Percentiles rank a stretch among this genome's conserved stretches.
Evolutionary conservation across 352 stramenopile genomes (phyloP).

Genomic region (Globisporangium nunn): DNA sequence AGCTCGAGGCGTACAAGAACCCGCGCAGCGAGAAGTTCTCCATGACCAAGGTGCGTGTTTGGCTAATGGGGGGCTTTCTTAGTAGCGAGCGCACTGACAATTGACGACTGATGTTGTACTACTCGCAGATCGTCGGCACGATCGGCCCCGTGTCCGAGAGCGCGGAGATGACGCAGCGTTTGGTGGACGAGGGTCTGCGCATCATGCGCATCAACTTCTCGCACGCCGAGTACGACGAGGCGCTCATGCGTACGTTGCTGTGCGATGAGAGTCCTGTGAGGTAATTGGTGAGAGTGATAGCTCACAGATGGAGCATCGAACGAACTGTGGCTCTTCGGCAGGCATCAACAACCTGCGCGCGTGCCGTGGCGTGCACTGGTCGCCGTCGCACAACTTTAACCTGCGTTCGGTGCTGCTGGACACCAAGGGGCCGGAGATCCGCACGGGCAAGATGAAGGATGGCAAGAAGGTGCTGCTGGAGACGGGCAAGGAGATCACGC

Average conservation of each 20-base stretch:
- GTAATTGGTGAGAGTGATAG: background rate
- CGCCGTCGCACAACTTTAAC: conserved; percentile 75
- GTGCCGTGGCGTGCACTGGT: conserved; percentile 77
- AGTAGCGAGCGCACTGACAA: background rate
- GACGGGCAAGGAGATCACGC: conserved; percentile 77
- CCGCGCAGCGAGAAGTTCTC: conserved; percentile 79
- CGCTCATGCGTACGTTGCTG: conserved; percentile 36
- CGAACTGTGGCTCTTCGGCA: conserved; percentile 2
- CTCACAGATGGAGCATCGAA: too few species aligned
- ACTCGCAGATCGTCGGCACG: conserved; percentile 86
- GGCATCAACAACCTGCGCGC: conserved; percentile 66
- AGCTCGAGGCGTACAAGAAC: conserved; percentile 59
- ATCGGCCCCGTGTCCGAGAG: conserved; percentile 86
- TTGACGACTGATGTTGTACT: background rate
- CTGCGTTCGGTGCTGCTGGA: conserved; percentile 90
- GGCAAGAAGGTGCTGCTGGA: conserved; percentile 82
- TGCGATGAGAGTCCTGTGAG: background rate
- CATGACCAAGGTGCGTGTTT: conserved; percentile 62
- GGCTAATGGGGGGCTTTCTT: background rate
- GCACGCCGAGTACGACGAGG: conserved; percentile 88
- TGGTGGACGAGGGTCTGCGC: conserved; percentile 85
- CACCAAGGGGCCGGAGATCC: conserved; percentile 94
- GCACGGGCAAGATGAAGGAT: conserved; percentile 87
- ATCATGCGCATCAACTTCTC: conserved; percentile 95
- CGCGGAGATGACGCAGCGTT: conserved; percentile 66